Base-by-base conservation (phyloP, 192 early-diverging fungal species). In the Rhizophagus clarus region DNA sequence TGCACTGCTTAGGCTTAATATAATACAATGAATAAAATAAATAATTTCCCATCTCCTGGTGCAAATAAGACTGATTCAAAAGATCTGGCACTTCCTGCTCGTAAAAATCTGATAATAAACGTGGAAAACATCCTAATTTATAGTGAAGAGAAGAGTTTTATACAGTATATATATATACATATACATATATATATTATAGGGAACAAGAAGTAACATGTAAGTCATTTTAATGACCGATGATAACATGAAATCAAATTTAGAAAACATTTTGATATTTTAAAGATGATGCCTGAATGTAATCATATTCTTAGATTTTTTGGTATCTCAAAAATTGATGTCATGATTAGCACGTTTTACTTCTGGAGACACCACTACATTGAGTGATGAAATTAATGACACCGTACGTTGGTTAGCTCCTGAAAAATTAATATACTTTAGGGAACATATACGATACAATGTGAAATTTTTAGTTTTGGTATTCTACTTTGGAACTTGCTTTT, bases 391-490 rank as follows among this genome's bases (percentile, higher is more conserved):
- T 20, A 32, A n/a, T 61, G 77, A 71, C 3, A 9, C 51, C 31
- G 26, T 79, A 32, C 67, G 9, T 26, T 79, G 77, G 77, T 31
- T 79, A n/a, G 77, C 77, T 1, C 77, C 77, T 20, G 77, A 79
- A 45, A 79, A 79, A 67, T 6, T 79, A 24, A 14, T 24, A 0
- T 1, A 42, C 4, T 11, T 4, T 62, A 62, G 6, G 40, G 8
- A 8, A 4, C 0, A 40, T 40, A 40, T 40, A 40, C 40, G 8
- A 26, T 8, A 32, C 22, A 72, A 24, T 47, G 34, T 20, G 17
- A 40, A 10, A 31, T 28, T 76, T 28, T 31, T 12, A 62, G 34
- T 63, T 20, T 62, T 63, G 26, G 29, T 6, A 26, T 45, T 15
- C 2, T 76, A 22, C 12, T 62, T 37, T 62, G 60, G 49, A 61